Percentiles rank a stretch among this genome's conserved stretches.
phyloP scores from a whole-genome alignment of 345 rosid genomes.

The Salix purpurea region DNA sequence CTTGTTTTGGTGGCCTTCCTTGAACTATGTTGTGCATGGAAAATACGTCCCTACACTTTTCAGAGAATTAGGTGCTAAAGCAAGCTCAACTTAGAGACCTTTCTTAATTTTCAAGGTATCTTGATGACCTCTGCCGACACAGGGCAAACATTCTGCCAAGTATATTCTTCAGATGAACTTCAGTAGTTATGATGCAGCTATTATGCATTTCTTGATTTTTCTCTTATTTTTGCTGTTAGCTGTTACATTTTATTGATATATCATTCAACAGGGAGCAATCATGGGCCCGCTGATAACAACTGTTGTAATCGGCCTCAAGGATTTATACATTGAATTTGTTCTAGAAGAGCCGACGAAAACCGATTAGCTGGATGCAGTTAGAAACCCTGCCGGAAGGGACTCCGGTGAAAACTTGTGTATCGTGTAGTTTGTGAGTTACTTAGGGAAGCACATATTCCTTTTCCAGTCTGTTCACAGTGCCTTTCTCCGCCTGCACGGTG shows the following conservation, averaged over 20 bases:
- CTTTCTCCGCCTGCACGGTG: neutral
- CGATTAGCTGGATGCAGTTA: slow-evolving; percentile 15
- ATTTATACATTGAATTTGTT: slow-evolving; percentile 81
- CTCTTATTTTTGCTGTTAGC: neutral
- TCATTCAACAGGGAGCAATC: slow-evolving; percentile 73
- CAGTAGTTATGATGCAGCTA: neutral
- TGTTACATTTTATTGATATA: neutral
- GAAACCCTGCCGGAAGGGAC: slow-evolving; percentile 6
- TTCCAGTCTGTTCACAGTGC: neutral
- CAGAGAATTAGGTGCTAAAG: no score
- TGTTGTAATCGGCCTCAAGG: slow-evolving; percentile 83
- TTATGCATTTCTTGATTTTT: neutral
- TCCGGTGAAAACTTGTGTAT: slow-evolving; percentile 3
- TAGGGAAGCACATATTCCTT: neutral
- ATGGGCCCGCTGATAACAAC: slow-evolving; percentile 98
- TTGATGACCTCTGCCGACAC: no score
- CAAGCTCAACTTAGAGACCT: no score
- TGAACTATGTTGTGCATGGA: no score
- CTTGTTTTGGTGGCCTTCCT: no score
- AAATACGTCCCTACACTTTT: no score
- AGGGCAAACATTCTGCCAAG: no score
- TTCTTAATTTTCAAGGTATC: no score
- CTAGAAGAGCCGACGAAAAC: slow-evolving; percentile 54
- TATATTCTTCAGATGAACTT: no score
- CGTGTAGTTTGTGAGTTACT: slow-evolving; percentile 5